Percentiles rank a stretch among this genome's conserved stretches.
phyloP scores from a whole-genome alignment of 164 flowering plant species.

The Aristolochia californica region DNA sequence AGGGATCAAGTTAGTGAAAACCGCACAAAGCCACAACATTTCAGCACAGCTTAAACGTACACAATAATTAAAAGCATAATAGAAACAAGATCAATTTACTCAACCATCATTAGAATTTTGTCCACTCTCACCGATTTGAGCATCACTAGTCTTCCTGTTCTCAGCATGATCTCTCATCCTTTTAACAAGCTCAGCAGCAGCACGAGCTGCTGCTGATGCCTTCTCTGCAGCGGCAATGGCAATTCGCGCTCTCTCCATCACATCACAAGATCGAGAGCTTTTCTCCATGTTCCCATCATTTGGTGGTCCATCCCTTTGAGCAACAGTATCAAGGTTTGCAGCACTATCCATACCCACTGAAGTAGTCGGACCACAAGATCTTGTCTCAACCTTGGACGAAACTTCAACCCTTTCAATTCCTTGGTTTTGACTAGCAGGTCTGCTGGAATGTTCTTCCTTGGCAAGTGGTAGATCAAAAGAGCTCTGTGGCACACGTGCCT shows the following conservation, averaged over 20 bases:
- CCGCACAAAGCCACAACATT: too few relatives aligned
- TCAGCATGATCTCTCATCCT: slow-evolving; percentile 19
- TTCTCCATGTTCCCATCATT: slow-evolving; percentile 17
- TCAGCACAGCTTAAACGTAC: too few relatives aligned
- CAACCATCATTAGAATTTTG: too few relatives aligned
- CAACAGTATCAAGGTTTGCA: slow-evolving; percentile 12
- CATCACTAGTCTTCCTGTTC: slow-evolving; percentile 6
- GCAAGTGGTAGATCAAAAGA: slow-evolving; percentile 12
- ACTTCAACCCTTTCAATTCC: slow-evolving; percentile 16
- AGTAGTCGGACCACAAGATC: slow-evolving; percentile 1
- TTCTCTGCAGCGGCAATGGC: slow-evolving; percentile 87
- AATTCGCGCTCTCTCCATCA: slow-evolving; percentile 64
- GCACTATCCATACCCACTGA: slow-evolving; percentile 11
- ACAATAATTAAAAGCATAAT: too few relatives aligned
- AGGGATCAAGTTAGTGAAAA: too few relatives aligned
- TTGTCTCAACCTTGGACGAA: slow-evolving; percentile 5
- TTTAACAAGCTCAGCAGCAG: slow-evolving; percentile 66
- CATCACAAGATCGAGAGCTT: slow-evolving; percentile 38
- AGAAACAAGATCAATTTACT: too few relatives aligned
- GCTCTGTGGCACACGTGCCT: slow-evolving; percentile 10
- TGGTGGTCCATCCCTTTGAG: slow-evolving; percentile 7
- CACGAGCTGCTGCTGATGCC: slow-evolving; percentile 82
- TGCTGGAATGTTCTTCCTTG: slow-evolving; percentile 14
- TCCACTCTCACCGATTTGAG: too few relatives aligned
- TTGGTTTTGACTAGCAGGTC: slow-evolving; percentile 16